These are phyloP conservation scores for Lanmaoa pseudosensibilis DNA, from an alignment of 768 basidiomycete genomes.

Conservation along the genomic window DNA sequence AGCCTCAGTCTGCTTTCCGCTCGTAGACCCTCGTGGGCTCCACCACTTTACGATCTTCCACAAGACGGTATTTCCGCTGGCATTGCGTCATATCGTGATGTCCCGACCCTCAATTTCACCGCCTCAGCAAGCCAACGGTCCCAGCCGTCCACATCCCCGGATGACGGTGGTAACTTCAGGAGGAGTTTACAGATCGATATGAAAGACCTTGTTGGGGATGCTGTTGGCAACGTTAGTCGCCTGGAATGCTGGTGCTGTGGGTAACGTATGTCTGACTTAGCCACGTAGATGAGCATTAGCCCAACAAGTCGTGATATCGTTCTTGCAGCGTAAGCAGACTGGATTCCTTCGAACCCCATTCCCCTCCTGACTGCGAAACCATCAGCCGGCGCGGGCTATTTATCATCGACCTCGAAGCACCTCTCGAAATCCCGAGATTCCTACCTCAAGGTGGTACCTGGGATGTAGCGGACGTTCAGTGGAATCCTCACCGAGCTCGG, in stretches of 20 bases:
- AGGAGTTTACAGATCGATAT: conserved; percentile 72
- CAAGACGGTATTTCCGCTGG: conserved; percentile 23
- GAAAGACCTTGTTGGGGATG: conserved; percentile 76
- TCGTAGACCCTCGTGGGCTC: conserved; percentile 36
- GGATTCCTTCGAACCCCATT: not conserved
- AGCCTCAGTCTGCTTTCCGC: conserved; percentile 34
- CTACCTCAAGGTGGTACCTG: conserved; percentile 95
- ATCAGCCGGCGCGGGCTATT: conserved; percentile 82
- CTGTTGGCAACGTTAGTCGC: conserved; percentile 73
- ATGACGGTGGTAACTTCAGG: conserved; percentile 61
- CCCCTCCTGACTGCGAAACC: not conserved
- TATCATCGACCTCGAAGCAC: conserved; percentile 90
- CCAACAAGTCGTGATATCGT: conserved; percentile 87
- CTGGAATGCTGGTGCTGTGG: not conserved
- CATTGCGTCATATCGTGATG: conserved; percentile 33
- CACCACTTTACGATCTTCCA: conserved; percentile 27
- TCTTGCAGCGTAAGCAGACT: conserved; percentile 70
- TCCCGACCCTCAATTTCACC: conserved; percentile 24
- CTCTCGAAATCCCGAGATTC: conserved; percentile 85
- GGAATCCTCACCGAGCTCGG: conserved; percentile 80
- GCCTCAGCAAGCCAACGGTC: conserved; percentile 10
- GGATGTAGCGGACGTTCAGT: conserved; percentile 92
- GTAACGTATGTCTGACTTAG: conserved; percentile 6
- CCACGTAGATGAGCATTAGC: conserved; percentile 83
- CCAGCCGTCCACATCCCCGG: conserved; percentile 34